A percentile compares a stretch with the other conserved stretches of the same genome.
Conservation (phyloP, 2,329 filamentous ascomycete genomes). For the Ophiostoma triangulosporum region DNA sequence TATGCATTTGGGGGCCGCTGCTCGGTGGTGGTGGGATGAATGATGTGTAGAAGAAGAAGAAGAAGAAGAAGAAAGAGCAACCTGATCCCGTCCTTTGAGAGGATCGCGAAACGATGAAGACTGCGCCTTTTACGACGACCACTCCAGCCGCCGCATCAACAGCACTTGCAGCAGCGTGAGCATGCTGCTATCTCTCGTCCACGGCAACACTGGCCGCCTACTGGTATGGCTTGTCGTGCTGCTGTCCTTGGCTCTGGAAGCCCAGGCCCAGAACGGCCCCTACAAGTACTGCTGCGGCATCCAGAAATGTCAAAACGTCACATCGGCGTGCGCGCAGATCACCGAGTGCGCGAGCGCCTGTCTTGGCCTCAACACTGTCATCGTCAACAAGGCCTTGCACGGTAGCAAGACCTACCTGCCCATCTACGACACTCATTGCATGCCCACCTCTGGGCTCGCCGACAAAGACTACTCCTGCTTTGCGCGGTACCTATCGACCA, state of each 20-base stretch:
- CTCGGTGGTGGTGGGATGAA: too few species aligned
- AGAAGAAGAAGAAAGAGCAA: too few species aligned
- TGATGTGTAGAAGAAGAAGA: too few species aligned
- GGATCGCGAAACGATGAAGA: too few species aligned
- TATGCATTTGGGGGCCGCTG: too few species aligned
- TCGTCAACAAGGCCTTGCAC: too few species aligned
- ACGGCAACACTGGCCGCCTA: not conserved
- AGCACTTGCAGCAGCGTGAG: not conserved
- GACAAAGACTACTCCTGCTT: constrained; percentile 1
- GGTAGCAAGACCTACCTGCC: not conserved
- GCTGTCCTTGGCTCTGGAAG: not conserved
- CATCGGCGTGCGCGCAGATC: not conserved
- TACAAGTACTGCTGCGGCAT: constrained; percentile 5
- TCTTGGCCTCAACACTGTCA: not conserved
- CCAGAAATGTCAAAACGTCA: constrained; percentile 5
- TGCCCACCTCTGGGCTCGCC: not conserved
- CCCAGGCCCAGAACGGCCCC: not conserved
- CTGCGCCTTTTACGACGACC: not conserved
- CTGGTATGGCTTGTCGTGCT: not conserved
- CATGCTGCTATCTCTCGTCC: not conserved
- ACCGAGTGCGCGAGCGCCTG: not conserved
- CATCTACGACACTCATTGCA: not conserved
- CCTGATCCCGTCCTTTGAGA: too few species aligned
- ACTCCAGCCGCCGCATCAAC: not conserved
- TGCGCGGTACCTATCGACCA: not conserved